Base-by-base conservation (phyloP, 2,329 filamentous ascomycete genomes). In the Aspergillus fructus region DNA sequence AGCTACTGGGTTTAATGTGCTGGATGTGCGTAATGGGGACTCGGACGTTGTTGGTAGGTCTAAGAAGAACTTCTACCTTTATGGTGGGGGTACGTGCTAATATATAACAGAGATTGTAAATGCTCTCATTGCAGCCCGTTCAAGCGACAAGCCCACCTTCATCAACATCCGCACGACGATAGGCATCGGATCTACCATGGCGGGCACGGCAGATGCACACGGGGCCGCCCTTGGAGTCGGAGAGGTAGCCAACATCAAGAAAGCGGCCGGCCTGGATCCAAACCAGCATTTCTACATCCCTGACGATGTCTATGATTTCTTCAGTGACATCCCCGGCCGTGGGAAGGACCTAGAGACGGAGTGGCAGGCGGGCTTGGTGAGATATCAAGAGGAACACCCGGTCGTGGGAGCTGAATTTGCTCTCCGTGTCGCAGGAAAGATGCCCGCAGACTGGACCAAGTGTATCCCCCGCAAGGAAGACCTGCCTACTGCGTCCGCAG, bases 121-220 rank as follows among this genome's bases (percentile, higher is more conserved):
- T 15, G 59, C 56, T 27, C 49, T 84, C 30, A 74, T 81, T 11
- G 58, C 66, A 5, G 81, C 82, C 13, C 69, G 75, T 56, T 66
- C 64, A 7, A 75, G 65, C 8, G 73, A 77, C 11, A 81, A 81
- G 62, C 83, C 83, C 1, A 81, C 78, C 0, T 84, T 85, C 61
- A 78, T 85, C 73, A 85, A 85, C 63, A 72, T 84, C 4, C 74
- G 74, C 39, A 84, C 82, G 1, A 68, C 81, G 33, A 84, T 84
- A 27, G 81, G 82, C 0, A 53, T 83, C 1, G 81, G 80, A 3
- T 27, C 58, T 5, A 21, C 13, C 15, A 17, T 30, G 33, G 55
- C 55, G 3, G 58, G 58, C 34, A 58, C 58, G 3, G 51, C 50
- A 11, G 49, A 53, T 12, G 57, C 52, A 4, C 57, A 59, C 33